Percentiles rank a stretch among this genome's conserved stretches.
Conservation (phyloP, 768 basidiomycete species). For the Fistulinella prunicolor region DNA sequence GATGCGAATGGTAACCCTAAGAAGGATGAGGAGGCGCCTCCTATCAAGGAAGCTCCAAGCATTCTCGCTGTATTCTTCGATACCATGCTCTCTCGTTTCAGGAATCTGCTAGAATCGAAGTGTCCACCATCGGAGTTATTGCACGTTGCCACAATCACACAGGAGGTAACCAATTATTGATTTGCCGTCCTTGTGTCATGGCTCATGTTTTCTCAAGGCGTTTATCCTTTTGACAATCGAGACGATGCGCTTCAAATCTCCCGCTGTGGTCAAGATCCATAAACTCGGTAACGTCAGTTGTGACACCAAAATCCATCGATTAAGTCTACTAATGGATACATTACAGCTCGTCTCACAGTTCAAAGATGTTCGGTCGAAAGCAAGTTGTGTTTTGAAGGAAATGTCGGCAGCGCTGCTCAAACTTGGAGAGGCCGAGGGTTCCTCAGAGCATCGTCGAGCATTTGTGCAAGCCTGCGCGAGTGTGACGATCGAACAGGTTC, state of each 20-base stretch:
- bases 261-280: constrained; percentile 66
- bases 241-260: constrained; percentile 68
- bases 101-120: constrained; percentile 37
- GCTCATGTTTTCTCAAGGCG: constrained; percentile 44
- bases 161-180: constrained; percentile 51
- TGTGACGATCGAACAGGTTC: constrained; percentile 38
- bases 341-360: constrained; percentile 62
- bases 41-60: constrained; percentile 60
- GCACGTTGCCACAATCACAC: constrained; percentile 68
- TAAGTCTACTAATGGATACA: constrained; percentile 6
- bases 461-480: constrained; percentile 51
- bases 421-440: constrained; percentile 49
- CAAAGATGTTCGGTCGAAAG: constrained; percentile 58
- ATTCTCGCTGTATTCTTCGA: constrained; percentile 59
- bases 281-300: constrained; percentile 65
- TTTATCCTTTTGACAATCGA: constrained; percentile 70
- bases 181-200: neutral
- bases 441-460: constrained; percentile 48
- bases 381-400: constrained; percentile 49
- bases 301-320: neutral
- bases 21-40: constrained; percentile 71
- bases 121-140: constrained; percentile 53
- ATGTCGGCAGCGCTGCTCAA: constrained; percentile 54
- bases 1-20: constrained; percentile 46
- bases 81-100: constrained; percentile 52